Evolutionary conservation across 2,329 filamentous ascomycete genomes (phyloP), one percentile per base, ranked within the genome.

Genomic region (Penicillium sp.): DNA sequence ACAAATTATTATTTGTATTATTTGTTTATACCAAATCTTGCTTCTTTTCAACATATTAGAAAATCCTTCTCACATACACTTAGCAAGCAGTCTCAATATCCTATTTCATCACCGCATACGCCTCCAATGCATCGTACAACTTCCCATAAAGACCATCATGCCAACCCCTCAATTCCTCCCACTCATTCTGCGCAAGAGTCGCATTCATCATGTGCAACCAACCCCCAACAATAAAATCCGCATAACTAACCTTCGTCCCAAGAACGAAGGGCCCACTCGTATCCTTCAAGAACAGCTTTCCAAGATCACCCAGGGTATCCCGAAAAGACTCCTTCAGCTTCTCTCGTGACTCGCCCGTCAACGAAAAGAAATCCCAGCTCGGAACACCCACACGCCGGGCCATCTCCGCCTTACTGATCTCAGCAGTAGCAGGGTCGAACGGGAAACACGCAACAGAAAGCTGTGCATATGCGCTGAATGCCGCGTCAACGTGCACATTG

Each of bases 151-250:
- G 29, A 13, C 82, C 81, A 1, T 58, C 73, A 62, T 85, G 77
- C 80, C 82, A 86, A 0, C 64, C 58, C 43, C 62, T 71, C 13
- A 82, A 54, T 49, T 75, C 68, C 56, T 78, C 62, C 81, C 81
- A 84, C 52, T 84, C 82, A 3, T 62, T 55, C 48, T 61, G 48
- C 0, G 76, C 76, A 51, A 84, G 63, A 24, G 70, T 74, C 10
- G 36, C 65, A 3, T 61, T 56, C 48, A 77, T 60, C 77, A 83
- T 81, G 3, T 75, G 71, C 65, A 86, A 52, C 83, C 83, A 86
- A 0, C 71, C 81, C 1, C 82, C 83, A 1, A 86, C 77, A 28
- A 85, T 82, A 1, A 84, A 62, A 62, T 86, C 84, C 1, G 81
- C 82, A 71, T 85, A 84, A 39, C 64, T 78, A 1, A 75, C 73